Conservation (phyloP, 2,329 filamentous ascomycete species). For the Microcyclosporella mali region DNA sequence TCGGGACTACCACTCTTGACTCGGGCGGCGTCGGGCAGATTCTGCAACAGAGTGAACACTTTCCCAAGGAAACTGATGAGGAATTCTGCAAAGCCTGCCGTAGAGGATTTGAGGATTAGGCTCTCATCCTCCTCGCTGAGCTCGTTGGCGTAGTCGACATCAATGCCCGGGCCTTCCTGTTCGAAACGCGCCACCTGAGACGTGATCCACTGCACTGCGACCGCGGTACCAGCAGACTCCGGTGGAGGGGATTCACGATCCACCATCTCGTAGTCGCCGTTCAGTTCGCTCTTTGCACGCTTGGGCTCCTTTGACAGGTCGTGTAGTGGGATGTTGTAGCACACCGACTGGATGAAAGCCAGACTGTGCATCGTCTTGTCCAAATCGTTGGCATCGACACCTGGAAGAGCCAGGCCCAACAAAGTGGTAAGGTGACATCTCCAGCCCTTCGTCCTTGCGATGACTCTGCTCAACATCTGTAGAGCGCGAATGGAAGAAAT, state of each 20-base stretch:
- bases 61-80: slow-evolving; percentile 83
- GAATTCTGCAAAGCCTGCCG: slow-evolving; percentile 89
- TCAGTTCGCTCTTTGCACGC: slow-evolving; percentile 35
- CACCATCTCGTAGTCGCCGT: slow-evolving; percentile 29
- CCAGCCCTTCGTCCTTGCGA: slow-evolving; percentile 91
- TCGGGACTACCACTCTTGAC: slow-evolving; percentile 87
- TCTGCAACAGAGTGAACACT: slow-evolving; percentile 92
- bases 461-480: slow-evolving; percentile 84
- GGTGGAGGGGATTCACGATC: slow-evolving; percentile 17
- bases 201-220: slow-evolving; percentile 90
- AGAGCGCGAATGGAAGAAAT: slow-evolving; percentile 87
- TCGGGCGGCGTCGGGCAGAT: slow-evolving; percentile 82
- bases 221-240: slow-evolving; percentile 36
- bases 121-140: slow-evolving; percentile 81
- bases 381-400: slow-evolving; percentile 94
- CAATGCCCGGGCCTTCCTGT: slow-evolving; percentile 72
- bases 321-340: slow-evolving; percentile 90
- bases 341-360: slow-evolving; percentile 90
- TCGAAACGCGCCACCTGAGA: slow-evolving; percentile 93
- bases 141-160: slow-evolving; percentile 77
- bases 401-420: slow-evolving; percentile 84
- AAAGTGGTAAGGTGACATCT: slow-evolving; percentile 92
- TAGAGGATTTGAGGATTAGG: slow-evolving; percentile 84
- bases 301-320: slow-evolving; percentile 60
- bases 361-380: slow-evolving; percentile 94